phyloP scores from a whole-genome alignment of 139 green algal genomes.

The Asterochloris erici region DNA sequence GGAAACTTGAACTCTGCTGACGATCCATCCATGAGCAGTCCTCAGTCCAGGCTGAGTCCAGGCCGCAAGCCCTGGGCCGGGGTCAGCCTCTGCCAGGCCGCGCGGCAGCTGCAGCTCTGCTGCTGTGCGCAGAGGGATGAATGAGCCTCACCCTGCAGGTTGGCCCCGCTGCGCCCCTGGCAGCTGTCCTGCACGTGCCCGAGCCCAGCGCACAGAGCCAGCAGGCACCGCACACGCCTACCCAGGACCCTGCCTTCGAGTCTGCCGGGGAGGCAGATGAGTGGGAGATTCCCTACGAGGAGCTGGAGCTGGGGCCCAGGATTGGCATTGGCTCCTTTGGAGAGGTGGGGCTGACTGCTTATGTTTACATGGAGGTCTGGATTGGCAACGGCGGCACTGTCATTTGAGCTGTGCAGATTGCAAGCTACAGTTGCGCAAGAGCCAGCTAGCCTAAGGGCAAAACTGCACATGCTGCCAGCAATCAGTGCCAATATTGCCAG shows the following conservation, averaged over 20 bases:
- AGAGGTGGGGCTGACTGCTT: conserved; percentile 32
- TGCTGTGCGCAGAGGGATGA: background rate
- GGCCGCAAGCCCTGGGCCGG: background rate
- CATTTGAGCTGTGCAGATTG: too few species aligned
- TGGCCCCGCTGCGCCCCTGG: background rate
- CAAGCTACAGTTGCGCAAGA: too few species aligned
- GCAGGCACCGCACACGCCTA: background rate
- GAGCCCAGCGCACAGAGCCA: background rate
- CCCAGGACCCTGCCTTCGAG: background rate
- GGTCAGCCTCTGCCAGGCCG: background rate
- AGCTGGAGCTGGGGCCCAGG: conserved; percentile 61
- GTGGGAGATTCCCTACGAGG: conserved; percentile 67
- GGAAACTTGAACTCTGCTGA: background rate
- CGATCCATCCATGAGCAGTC: background rate
- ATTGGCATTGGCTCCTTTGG: conserved; percentile 83
- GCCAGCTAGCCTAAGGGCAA: too few species aligned
- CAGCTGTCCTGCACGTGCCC: background rate
- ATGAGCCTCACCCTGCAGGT: background rate
- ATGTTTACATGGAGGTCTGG: conserved; percentile 44
- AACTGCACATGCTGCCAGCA: too few species aligned
- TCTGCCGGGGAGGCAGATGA: conserved; percentile 20
- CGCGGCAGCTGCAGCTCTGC: background rate
- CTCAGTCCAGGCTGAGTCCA: background rate
- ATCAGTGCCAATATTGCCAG: too few species aligned
- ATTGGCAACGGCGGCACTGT: too few species aligned